Evolutionary conservation across 495 filamentous ascomycete species (phyloP), one percentile per base, ranked within the genome.

Genomic region (Podospora pseudopauciseta): DNA sequence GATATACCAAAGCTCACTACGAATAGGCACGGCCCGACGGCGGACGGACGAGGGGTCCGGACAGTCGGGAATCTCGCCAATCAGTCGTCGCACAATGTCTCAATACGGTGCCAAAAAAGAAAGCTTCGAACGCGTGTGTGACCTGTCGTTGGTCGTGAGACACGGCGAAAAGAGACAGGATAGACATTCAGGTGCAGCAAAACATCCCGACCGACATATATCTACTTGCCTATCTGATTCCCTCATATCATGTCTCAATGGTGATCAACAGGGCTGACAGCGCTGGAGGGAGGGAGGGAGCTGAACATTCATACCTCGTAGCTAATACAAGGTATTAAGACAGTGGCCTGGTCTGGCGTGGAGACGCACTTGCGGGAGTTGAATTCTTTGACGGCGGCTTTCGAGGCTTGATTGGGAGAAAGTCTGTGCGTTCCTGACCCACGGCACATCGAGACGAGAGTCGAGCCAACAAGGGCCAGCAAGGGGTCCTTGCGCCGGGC

Each of bases 11-110:
- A 49, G 39, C 39, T 49, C 39, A 49, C 5, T 6, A 49, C 27
- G 19, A 63, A 63, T 39, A 63, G 61, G 61, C 61, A 63, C 61
- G 61, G 61, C 32, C 61, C 61, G 61, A 63, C 18, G 19, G 55
- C 55, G 55, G 18, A 26, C 61, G 61, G 61, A 63, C 61, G 13
- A 32, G 32, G 61, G 61, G 5, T 49, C 32, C 27, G 30, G 34
- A 49, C 28, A 63, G 61, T 19, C 20, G 59, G 59, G 59, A 61
- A 61, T 61, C 30, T 26, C 23, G 26, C 27, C 27, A 49, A 49
- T 49, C 39, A 49, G 55, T 58, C 11, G 55, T 58, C 11, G 55
- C 55, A 58, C 55, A 19, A 58, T 58, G 55, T 58, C 55, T 58
- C 55, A 58, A 23, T 23, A 49, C 9, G 39, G 39, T 13, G 39